phyloP scores from a whole-genome alignment of 2,329 filamentous ascomycete genomes.

The Pseudogymnoascus sp. region DNA sequence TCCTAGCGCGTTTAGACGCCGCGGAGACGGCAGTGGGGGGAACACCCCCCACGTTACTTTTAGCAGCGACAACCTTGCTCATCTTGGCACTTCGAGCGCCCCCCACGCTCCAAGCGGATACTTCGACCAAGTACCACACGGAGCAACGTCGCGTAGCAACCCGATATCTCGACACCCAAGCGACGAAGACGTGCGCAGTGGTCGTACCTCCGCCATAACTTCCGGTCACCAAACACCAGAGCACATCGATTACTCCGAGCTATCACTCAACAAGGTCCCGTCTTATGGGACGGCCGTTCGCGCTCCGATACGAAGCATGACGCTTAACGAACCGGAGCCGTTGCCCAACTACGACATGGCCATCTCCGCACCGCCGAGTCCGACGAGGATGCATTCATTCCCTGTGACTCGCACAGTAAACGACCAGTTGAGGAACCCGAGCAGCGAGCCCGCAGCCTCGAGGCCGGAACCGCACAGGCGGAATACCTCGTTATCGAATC shows the following conservation, averaged over 20 bases:
- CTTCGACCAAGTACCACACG: slow-evolving; percentile 18
- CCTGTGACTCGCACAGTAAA: slow-evolving; percentile 10
- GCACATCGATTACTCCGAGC: slow-evolving; percentile 41
- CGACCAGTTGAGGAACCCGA: neutral
- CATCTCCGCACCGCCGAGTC: slow-evolving; percentile 39
- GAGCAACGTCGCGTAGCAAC: slow-evolving; percentile 24
- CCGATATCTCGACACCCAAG: slow-evolving; percentile 37
- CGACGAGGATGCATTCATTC: slow-evolving; percentile 16
- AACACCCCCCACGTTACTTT: slow-evolving; percentile 24
- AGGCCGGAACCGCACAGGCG: slow-evolving; percentile 12
- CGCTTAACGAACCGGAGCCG: slow-evolving; percentile 37
- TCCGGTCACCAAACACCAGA: slow-evolving; percentile 48
- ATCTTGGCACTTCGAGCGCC: slow-evolving; percentile 16
- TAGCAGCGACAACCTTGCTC: slow-evolving; percentile 17
- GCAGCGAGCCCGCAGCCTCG: slow-evolving; percentile 7
- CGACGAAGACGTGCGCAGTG: slow-evolving; percentile 31
- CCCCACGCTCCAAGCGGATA: slow-evolving; percentile 19
- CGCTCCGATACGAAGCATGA: slow-evolving; percentile 46
- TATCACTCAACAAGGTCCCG: slow-evolving; percentile 57
- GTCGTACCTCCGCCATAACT: slow-evolving; percentile 34
- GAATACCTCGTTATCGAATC: slow-evolving; percentile 17
- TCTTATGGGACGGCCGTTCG: slow-evolving; percentile 69
- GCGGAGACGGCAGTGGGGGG: slow-evolving; percentile 25
- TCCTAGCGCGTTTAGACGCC: slow-evolving; percentile 23
- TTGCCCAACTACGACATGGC: slow-evolving; percentile 62